Evolutionary conservation across 164 flowering plant species (phyloP), one percentile per base, ranked within the genome.

Genomic region (Macadamia tetraphylla): DNA sequence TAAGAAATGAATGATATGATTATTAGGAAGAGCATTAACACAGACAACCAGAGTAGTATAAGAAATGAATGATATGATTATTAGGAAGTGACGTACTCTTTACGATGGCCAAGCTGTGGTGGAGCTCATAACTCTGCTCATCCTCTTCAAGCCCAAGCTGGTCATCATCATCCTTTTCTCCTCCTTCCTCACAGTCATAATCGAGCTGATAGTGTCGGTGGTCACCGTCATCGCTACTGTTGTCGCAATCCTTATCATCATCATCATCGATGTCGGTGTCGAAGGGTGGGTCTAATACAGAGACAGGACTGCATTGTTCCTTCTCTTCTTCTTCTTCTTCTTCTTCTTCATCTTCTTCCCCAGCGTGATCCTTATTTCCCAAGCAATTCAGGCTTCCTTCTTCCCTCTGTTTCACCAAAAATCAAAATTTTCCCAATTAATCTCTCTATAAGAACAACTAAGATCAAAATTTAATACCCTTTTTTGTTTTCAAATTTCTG

Each of bases 261-360:
- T 71, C 75, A 8, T 67, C 75, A 4, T 76, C 82, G 40, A 79
- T 82, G 29, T 79, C 86, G 18, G 86, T 89, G 9, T 83, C 84
- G 61, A 90, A 89, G 3, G 82, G 88, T 69, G 90, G 85, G 68
- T 90, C 96, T 81, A 94, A 70, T 1, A 94, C 90, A 1, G 97
- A 94, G 1, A 94, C 94, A 12, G 98, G 98, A 65, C 97, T 94
- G 75, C 81, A 84, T 66, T 91, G 97, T 52, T 92, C 96, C 49
- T 90, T 87, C 48, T 88, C 91, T 66, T 84, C 91, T 30, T 85
- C 92, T 9, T 86, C 89, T 18, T 35, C 14, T 68, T 73, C 64
- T 65, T 72, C 92, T 9, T 86, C 89, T 18, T 35, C 14, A 67
- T 73, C 64, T 65, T 72, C 40, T 35, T 35, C 40, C 23, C 23